Conservation (phyloP, 805 yeast genomes). For the Pichia sporocuriosa region DNA sequence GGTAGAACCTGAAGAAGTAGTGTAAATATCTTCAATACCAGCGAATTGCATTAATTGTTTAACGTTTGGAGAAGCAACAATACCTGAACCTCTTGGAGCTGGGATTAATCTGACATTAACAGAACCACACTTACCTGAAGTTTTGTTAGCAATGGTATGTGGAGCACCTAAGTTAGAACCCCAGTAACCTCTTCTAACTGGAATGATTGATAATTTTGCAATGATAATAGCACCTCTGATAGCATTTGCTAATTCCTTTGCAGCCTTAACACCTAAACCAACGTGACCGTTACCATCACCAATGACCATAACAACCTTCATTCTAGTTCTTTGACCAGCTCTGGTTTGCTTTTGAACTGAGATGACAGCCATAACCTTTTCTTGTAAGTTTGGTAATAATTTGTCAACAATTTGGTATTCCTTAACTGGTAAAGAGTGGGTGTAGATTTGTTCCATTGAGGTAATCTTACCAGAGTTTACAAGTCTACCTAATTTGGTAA, state of each 20-base stretch:
- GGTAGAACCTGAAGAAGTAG: conserved; percentile 97
- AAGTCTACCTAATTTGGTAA: conserved; percentile 99
- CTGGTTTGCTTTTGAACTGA: conserved; percentile 99
- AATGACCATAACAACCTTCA: conserved; percentile 99
- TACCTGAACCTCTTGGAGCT: conserved; percentile 99
- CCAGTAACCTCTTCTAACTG: conserved; percentile 99
- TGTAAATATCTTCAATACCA: conserved; percentile 99
- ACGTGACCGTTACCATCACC: conserved; percentile 99
- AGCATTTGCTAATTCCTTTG: conserved; percentile 99
- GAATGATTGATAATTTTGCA: conserved; percentile 97
- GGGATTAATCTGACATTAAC: conserved; percentile 97
- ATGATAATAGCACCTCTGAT: conserved; percentile 99
- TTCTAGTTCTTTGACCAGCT: conserved; percentile 99
- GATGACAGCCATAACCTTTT: conserved; percentile 99
- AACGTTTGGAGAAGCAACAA: conserved; percentile 99
- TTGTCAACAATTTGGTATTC: conserved; percentile 98
- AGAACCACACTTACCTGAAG: conserved; percentile 99
- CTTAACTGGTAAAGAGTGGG: conserved; percentile 99
- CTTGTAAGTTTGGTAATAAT: conserved; percentile 91
- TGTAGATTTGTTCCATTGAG: conserved; percentile 96
- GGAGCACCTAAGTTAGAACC: conserved; percentile 99
- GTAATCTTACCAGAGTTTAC: conserved; percentile 98
- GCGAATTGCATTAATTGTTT: conserved; percentile 98
- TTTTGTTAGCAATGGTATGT: conserved; percentile 96
- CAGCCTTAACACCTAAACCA: conserved; percentile 99